Conservation (phyloP, 768 basidiomycete species). For the Russula griseocarnosa region DNA sequence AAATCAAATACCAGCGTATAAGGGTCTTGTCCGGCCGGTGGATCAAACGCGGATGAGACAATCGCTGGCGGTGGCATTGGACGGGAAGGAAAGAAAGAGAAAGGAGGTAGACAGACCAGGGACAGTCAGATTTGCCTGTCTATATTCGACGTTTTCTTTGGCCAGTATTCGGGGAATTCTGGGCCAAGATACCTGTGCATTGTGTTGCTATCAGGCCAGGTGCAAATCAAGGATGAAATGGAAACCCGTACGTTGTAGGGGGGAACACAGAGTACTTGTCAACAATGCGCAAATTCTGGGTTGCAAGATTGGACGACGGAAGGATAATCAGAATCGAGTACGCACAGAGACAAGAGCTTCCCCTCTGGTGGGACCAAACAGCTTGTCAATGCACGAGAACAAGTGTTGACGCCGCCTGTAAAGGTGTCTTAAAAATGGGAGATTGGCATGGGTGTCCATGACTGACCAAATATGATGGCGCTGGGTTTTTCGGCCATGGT, state of each 20-base stretch:
- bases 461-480: constrained; percentile 74
- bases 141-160: constrained; percentile 71
- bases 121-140: constrained; percentile 76
- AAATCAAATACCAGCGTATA: constrained; percentile 84
- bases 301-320: constrained; percentile 22
- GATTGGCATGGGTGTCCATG: not conserved
- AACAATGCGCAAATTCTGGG: constrained; percentile 63
- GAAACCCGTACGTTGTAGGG: constrained; percentile 59
- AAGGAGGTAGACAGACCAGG: constrained; percentile 41
- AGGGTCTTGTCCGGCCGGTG: constrained; percentile 60
- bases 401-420: constrained; percentile 78
- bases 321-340: constrained; percentile 25
- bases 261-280: constrained; percentile 71
- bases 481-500: constrained; percentile 51
- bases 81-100: constrained; percentile 1
- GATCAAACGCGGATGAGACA: constrained; percentile 66
- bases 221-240: constrained; percentile 30
- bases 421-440: constrained; percentile 1
- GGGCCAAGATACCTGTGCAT: constrained; percentile 65
- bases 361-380: constrained; percentile 61
- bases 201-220: constrained; percentile 17
- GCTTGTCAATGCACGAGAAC: constrained; percentile 64
- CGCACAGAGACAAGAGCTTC: constrained; percentile 70
- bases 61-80: constrained; percentile 45
- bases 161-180: constrained; percentile 65